phyloP scores from a whole-genome alignment of 495 filamentous ascomycete genomes.

The Penicillium coffeae region DNA sequence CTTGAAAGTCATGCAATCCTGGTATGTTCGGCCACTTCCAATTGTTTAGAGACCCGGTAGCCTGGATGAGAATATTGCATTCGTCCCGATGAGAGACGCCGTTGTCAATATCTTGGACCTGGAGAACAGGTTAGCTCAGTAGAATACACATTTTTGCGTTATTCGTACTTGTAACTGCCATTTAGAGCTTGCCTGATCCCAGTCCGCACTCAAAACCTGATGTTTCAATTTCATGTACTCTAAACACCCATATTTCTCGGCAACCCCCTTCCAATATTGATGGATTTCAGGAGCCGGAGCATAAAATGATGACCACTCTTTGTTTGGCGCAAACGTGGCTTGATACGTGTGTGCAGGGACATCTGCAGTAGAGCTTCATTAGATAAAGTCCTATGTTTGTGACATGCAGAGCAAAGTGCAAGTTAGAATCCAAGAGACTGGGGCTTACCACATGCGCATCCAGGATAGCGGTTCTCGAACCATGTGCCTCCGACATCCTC shows the following conservation, averaged over 20 bases:
- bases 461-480: constrained; percentile 69
- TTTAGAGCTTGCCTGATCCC: constrained; percentile 34
- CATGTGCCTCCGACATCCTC: constrained; percentile 67
- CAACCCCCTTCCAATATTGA: constrained; percentile 49
- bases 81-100: constrained; percentile 37
- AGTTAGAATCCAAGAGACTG: not conserved
- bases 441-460: constrained; percentile 52
- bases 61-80: constrained; percentile 55
- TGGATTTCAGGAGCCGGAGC: constrained; percentile 54
- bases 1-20: constrained; percentile 51
- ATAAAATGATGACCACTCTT: constrained; percentile 59
- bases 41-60: constrained; percentile 53
- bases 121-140: not conserved
- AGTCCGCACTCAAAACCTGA: constrained; percentile 31
- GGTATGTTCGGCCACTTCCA: constrained; percentile 54
- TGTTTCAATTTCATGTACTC: constrained; percentile 40
- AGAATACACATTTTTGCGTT: not conserved
- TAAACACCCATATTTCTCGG: constrained; percentile 38
- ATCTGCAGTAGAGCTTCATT: constrained; percentile 17
- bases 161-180: constrained; percentile 47
- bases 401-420: not conserved
- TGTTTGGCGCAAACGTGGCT: constrained; percentile 50
- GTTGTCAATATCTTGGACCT: constrained; percentile 39
- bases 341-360: constrained; percentile 47
- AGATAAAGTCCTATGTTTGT: not conserved